Conservation (phyloP, 805 yeast genomes). For the Candida silvicultrix region DNA sequence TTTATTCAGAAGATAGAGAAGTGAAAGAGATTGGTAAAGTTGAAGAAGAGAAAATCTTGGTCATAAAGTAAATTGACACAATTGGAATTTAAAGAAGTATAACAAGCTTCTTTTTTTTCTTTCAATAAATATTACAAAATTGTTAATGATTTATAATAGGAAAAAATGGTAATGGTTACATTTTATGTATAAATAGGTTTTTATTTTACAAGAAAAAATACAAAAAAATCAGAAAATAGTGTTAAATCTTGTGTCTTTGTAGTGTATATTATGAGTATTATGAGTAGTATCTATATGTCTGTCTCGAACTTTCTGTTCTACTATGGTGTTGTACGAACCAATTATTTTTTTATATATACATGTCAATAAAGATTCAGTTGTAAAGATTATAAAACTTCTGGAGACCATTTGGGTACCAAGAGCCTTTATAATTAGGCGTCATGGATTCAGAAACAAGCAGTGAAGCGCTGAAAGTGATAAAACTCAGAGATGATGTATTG, state of each 20-base stretch:
- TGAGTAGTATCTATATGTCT: too few species aligned
- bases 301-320: too few species aligned
- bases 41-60: neutral
- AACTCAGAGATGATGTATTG: neutral
- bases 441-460: neutral
- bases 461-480: neutral
- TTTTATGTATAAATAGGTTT: conserved; percentile 1
- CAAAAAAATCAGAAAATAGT: conserved; percentile 1
- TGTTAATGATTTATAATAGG: conserved; percentile 1
- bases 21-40: too few species aligned
- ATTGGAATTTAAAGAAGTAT: neutral
- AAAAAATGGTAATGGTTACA: conserved; percentile 1
- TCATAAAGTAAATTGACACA: neutral
- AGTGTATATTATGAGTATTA: too few species aligned
- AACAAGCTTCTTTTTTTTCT: neutral
- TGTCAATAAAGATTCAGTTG: neutral
- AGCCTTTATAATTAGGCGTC: neutral
- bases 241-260: neutral
- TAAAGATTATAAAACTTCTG: neutral
- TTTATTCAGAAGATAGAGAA: neutral
- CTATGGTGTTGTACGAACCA: neutral
- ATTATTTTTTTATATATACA: too few species aligned
- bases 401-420: neutral
- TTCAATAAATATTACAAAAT: neutral
- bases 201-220: neutral